Evolutionary conservation across 2,329 filamentous ascomycete species (phyloP).

Genomic region (Hypoxylon sp.): DNA sequence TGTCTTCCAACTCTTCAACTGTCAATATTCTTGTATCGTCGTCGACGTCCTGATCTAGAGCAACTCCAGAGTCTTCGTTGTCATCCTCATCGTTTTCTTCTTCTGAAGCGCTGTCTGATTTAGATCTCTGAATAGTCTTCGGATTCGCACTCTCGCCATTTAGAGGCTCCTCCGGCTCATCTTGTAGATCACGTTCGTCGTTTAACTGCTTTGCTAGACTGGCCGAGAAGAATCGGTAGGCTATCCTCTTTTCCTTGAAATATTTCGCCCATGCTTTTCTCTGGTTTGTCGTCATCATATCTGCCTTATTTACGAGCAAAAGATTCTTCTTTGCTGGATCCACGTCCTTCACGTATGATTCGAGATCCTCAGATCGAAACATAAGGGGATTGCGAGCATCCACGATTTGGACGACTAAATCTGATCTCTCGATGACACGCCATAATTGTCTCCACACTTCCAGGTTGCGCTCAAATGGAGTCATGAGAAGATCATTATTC

Average conservation of each 20-base stretch:
- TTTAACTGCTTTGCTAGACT: constrained; percentile 90
- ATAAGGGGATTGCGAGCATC: constrained; percentile 95
- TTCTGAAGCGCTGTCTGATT: constrained; percentile 48
- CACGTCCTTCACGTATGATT: constrained; percentile 94
- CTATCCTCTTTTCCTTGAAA: constrained; percentile 83
- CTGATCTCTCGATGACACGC: constrained; percentile 97
- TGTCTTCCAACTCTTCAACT: constrained; percentile 90
- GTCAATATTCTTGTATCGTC: constrained; percentile 86
- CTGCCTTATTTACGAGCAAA: constrained; percentile 96
- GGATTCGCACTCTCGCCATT: constrained; percentile 52
- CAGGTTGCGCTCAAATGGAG: constrained; percentile 95
- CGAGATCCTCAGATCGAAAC: constrained; percentile 94
- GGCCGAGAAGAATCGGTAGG: constrained; percentile 97
- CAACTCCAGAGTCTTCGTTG: constrained; percentile 54
- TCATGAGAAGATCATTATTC: constrained; percentile 95
- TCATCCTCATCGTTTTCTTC: constrained; percentile 57
- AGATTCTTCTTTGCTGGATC: constrained; percentile 90
- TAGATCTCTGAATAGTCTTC: constrained; percentile 52
- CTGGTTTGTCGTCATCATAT: constrained; percentile 96
- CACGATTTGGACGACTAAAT: constrained; percentile 97
- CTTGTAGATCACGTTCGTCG: constrained; percentile 75
- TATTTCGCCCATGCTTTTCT: constrained; percentile 88
- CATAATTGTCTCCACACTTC: constrained; percentile 99
- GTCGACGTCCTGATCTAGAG: constrained; percentile 61
- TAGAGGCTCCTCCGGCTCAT: constrained; percentile 61